Evolutionary conservation across 352 stramenopile species (phyloP), one percentile per base, ranked within the genome.

Genomic region (Pythium diclinum): DNA sequence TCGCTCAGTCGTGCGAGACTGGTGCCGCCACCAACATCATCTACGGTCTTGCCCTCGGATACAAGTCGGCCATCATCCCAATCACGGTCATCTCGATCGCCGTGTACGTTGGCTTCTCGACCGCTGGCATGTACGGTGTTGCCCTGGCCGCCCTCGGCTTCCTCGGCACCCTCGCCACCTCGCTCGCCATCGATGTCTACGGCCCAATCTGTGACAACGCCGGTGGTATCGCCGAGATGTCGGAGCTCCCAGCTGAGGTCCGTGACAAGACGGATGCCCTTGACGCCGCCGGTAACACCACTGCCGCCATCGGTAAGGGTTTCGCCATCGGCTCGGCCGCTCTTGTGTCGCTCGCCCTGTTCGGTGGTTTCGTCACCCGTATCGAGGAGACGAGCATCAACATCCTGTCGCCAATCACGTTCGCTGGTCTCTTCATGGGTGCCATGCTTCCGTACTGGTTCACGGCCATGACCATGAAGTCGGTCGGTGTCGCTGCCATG

Each of bases 381-480:
- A 98, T 99, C 68, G 91, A 97, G 65, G 87, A 96, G 74, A 96
- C 65, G 33, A 87, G 76, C 51, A 98, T 99, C 69, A 98, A 99
- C 85, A 98, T 99, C 72, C 78, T 99, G 60, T 88, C 95, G 60
- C 97, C 98, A 25, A 92, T 99, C 60, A 99, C 97, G 19, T 99
- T 99, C 79, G 92, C 96, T 65, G 98, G 98, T 80, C 81, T 99
- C 63, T 97, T 99, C 67, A 98, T 99, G 79, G 97, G 97, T 71
- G 97, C 97, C 65, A 99, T 99, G 96, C 92, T 99, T 57, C 97
- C 97, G n/a, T 99, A 99, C 83, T 98, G 96, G 82, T 99, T 99
- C 81, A 98, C 94, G 63, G 98, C 98, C 30, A 84, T 99, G 88
- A 99, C 97, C 55, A 99, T 99, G 97, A 99, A 99, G 90, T 98